Conservation (phyloP, 106 monocot genomes). For the Acorus gramineus region DNA sequence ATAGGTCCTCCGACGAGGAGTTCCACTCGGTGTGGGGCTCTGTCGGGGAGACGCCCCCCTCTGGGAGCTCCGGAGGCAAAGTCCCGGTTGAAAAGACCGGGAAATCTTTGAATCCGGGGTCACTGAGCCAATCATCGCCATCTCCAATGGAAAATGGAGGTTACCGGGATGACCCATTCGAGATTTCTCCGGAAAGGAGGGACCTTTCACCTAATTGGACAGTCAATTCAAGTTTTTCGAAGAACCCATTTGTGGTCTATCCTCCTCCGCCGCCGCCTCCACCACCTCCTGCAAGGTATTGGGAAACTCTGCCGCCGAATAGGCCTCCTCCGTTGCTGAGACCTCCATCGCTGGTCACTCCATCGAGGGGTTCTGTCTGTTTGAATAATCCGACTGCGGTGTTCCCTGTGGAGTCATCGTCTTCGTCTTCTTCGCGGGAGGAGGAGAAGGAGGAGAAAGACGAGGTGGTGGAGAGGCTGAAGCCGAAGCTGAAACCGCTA, state of each 20-base stretch:
- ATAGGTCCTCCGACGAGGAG: slow-evolving; percentile 32
- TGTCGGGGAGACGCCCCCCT: slow-evolving; percentile 1
- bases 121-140: too few relatives aligned
- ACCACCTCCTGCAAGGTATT: slow-evolving; percentile 29
- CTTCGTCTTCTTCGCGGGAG: too few relatives aligned
- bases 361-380: neutral
- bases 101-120: too few relatives aligned
- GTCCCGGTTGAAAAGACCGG: too few relatives aligned
- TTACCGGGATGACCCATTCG: too few relatives aligned
- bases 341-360: too few relatives aligned
- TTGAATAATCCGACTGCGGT: slow-evolving; percentile 5
- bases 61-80: slow-evolving; percentile 1
- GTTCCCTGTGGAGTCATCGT: neutral
- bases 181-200: too few relatives aligned
- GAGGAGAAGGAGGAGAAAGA: slow-evolving; percentile 11
- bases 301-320: slow-evolving; percentile 26
- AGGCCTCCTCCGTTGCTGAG: too few relatives aligned
- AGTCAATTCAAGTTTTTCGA: too few relatives aligned
- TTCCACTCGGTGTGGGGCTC: slow-evolving; percentile 50
- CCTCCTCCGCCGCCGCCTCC: slow-evolving; percentile 25
- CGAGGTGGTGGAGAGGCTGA: slow-evolving; percentile 23
- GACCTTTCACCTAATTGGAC: too few relatives aligned
- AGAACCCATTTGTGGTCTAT: neutral
- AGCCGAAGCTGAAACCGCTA: slow-evolving; percentile 81
- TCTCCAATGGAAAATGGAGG: too few relatives aligned